Base-by-base conservation (phyloP, 495 filamentous ascomycete genomes). In the Tuber magnatum region DNA sequence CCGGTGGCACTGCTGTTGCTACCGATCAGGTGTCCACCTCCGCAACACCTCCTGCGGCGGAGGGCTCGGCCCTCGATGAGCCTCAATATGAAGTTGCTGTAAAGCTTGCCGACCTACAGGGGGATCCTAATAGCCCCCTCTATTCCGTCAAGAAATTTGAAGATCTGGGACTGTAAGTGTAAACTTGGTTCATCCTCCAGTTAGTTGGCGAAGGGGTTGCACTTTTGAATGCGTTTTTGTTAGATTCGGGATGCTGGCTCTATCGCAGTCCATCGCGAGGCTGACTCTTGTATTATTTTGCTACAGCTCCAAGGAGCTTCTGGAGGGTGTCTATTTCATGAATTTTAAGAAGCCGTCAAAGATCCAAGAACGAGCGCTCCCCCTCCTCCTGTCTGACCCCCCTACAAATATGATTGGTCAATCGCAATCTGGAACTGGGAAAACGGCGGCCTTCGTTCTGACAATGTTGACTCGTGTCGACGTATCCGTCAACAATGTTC, bases 371-470 rank as follows among this genome's bases (percentile, higher is more conserved):
- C 90, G 89, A 73, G 94, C 94, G 2, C 87, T 99, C 4, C 96
- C 95, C 28, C 87, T 99, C 32, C 90, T 99, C 74, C 87, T 99
- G 76, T 81, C 85, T 77, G 88, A 97, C 79, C 94, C 94, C 24
- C 92, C 94, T 0, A 87, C 85, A 65, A 98, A 98, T 84, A 90
- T 98, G 86, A 94, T 99, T 76, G 95, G 93, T 35, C 96, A 99
- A 83, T 97, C 95, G 41, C 96, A 99, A 84, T 99, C 96, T 7
- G 96, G 96, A 76, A 99, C 96, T 22, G 96, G 96, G 75, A 99
- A 99, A 86, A 99, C 96, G 16, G 96, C 95, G 43, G 96, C 96
- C 43, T 99, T 98, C 83, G 90, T 93, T 39, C 88, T 97, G 73
- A 97, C 95, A 65, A 92, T 97, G 72, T 88, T 99, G 32, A 90